Conservation (phyloP, 345 rosid species). For the Diplotaxis tenuifolia region DNA sequence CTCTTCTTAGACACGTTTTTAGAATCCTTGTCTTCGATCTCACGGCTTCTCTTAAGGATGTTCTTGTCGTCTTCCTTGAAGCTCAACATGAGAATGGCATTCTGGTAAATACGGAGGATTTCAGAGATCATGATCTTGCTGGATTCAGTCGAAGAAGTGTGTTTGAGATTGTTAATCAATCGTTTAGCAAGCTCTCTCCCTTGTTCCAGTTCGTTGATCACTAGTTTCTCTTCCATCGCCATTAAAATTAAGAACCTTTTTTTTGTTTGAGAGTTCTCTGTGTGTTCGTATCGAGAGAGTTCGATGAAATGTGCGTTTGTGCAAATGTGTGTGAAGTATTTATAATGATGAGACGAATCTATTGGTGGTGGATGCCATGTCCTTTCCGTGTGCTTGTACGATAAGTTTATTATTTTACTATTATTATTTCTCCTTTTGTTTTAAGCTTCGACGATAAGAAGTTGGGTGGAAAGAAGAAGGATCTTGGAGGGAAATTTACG, state of each 20-base stretch:
- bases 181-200: constrained; percentile 60
- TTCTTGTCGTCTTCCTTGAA: constrained; percentile 28
- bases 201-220: constrained; percentile 50
- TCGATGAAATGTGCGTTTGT: constrained; percentile 24
- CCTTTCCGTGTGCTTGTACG: neutral
- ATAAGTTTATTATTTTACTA: neutral
- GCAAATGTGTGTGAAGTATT: neutral
- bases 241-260: neutral
- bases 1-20: constrained; percentile 50
- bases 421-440: neutral
- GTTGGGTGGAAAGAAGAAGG: constrained; percentile 40
- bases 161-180: constrained; percentile 49
- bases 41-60: constrained; percentile 22
- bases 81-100: constrained; percentile 56
- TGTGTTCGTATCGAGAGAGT: neutral
- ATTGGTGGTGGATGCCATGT: neutral
- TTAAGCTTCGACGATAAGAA: constrained; percentile 2
- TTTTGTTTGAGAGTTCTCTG: neutral
- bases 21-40: constrained; percentile 35
- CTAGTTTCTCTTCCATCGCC: constrained; percentile 45
- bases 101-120: constrained; percentile 64
- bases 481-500: constrained; percentile 24
- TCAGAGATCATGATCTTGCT: constrained; percentile 43
- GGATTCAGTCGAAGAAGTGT: constrained; percentile 43
- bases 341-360: constrained; percentile 4